Base-by-base conservation (phyloP, 2,329 filamentous ascomycete species). In the Aureobasidium sp. region DNA sequence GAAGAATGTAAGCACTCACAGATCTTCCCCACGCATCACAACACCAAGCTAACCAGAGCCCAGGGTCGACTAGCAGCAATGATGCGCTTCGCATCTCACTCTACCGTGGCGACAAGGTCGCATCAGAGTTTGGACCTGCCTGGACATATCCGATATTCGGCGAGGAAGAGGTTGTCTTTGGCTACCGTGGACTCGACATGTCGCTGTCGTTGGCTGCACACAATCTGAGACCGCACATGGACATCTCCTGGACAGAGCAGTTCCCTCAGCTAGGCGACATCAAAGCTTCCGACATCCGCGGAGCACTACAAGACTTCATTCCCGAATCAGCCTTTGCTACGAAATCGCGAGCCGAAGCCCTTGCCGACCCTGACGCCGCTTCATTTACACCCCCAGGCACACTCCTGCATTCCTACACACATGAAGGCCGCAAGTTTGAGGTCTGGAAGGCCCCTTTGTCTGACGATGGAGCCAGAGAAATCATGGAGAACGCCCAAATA, bases 61-160 rank as follows among this genome's bases (percentile, higher is more conserved):
- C 57, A 64, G 63, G 85, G 85, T 79, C 82, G 57, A 74, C 75
- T 62, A 77, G 81, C 67, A 78, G 84, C 69, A 87, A 82, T 66
- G 81, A 87, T 66, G 84, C 84, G 60, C 71, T 88, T 66, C 77
- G 76, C 57, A 79, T 90, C 67, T 83, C 81, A 57, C 78, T 89
- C 37, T 75, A 83, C 19, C 75, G 77, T 42, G 78, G 81, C 11
- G 74, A 77, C 6, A 72, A 77, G 19, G 40, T 64, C 69, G 81
- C 83, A 82, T 67, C 82, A 80, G 33, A 75, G 87, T 97, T 99
- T 73, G 81, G 89, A 63, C 95, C 94, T 0, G 83, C 84, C 69
- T 95, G 92, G 72, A 96, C 93, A 19, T 96, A 97, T 73, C 79
- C 90, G 1, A 88, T 99, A 64, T 96, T 97, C 67, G 90, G 90